phyloP scores from a whole-genome alignment of 441 rosid species.

The Pelargonium fulgidum region DNA sequence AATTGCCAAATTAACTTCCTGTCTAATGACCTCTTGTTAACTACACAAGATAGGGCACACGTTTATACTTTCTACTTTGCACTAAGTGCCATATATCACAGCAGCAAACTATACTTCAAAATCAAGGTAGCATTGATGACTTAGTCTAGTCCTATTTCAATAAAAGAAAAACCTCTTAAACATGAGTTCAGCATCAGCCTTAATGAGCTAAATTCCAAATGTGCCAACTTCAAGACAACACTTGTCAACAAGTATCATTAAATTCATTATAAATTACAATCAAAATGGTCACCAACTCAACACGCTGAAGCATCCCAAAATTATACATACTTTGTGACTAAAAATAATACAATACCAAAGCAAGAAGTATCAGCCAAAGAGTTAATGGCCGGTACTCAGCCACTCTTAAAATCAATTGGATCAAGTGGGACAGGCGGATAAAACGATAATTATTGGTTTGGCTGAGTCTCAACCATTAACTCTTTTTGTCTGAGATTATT shows the following conservation, averaged over 20 bases:
- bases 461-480: too few species aligned
- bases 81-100: not conserved
- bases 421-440: too few species aligned
- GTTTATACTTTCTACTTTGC: not conserved
- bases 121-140: not conserved
- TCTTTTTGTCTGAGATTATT: too few species aligned
- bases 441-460: too few species aligned
- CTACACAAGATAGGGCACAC: not conserved
- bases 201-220: not conserved
- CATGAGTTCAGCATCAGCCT: not conserved
- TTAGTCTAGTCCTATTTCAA: not conserved
- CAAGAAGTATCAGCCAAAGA: too few species aligned
- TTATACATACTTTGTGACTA: not conserved
- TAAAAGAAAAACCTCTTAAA: not conserved
- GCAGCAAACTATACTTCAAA: not conserved
- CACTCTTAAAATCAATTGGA: too few species aligned
- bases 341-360: not conserved
- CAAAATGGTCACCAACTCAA: too few species aligned
- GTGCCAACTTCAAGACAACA: not conserved
- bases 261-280: not conserved
- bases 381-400: too few species aligned
- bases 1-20: not conserved
- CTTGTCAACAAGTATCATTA: conserved; percentile 1
- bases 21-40: not conserved
- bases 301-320: not conserved